Base-by-base conservation (phyloP, 257 asterid genomes). In the Solanum bulbocastanum region DNA sequence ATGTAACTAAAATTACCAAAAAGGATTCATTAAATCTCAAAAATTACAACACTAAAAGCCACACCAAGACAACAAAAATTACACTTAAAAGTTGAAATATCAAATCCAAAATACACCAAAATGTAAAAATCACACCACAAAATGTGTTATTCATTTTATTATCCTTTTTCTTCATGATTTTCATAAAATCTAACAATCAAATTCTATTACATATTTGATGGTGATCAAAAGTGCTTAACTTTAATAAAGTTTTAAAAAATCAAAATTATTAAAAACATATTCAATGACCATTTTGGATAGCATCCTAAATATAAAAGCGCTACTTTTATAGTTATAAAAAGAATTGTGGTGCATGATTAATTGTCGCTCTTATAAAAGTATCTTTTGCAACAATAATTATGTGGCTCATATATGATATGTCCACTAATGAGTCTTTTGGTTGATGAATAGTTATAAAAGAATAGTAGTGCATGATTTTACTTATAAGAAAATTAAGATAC, bases 111-210 rank as follows among this genome's bases (percentile, higher is more conserved):
- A 14, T 27, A 10, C 3, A 66, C 23, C 22, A 27, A 30, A 73
- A 20, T 35, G 30, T 10, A 5, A 35, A 73, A 36, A 22, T 10
- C 1, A 35, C 9, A 36, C 46, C 18, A 5, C 5, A 13, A 35
- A 32, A 71, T 71, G 37, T 30, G 39, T 3, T 20, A 71, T 71
- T 33, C 46, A 20, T 73, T 1, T 20, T 73, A 22, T 18, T 18
- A 20, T 20, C 49, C 4, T 4, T 14, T 4, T 73, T 73, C 6
- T 10, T 5, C 27, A 3, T 0, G 0, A 2, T 20, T 36, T 73
- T 18, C 2, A 2, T 10, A 72, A 72, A 35, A 71, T 32, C 6
- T 69, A 71, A 71, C 25, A 4, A 71, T 18, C 0, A 72, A 3
- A 71, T 71, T 18, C 23, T 73, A 1, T 72, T 73, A 20, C 4